Evolutionary conservation across 2,329 filamentous ascomycete species (phyloP).

Genomic region (Apiospora sp.): DNA sequence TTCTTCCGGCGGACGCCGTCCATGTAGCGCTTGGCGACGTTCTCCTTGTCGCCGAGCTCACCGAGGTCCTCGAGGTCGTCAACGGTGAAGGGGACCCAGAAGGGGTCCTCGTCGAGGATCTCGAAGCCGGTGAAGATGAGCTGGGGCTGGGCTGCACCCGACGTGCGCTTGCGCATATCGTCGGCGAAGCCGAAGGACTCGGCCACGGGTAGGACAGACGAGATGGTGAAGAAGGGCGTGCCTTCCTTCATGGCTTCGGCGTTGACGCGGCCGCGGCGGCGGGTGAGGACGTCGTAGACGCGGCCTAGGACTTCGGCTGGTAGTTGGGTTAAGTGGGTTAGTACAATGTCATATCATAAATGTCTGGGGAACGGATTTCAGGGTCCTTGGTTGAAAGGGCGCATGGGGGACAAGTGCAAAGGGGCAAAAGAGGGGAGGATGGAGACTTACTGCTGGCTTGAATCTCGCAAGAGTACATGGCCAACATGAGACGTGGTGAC

Average conservation of each 20-base stretch:
- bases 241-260: constrained; percentile 93
- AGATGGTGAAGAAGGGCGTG: constrained; percentile 95
- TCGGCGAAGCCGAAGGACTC: constrained; percentile 96
- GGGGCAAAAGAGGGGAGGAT: neutral
- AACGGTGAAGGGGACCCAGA: constrained; percentile 97
- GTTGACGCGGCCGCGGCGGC: constrained; percentile 86
- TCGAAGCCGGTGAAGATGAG: constrained; percentile 94
- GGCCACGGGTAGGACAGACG: constrained; percentile 85
- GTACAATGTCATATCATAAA: constrained; percentile 25
- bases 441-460: constrained; percentile 79
- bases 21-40: constrained; percentile 96
- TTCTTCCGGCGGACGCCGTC: constrained; percentile 87
- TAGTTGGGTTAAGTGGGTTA: constrained; percentile 26
- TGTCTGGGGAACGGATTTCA: neutral
- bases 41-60: constrained; percentile 91
- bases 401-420: too few relatives aligned
- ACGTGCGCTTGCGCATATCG: constrained; percentile 94
- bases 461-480: constrained; percentile 98
- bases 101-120: constrained; percentile 92
- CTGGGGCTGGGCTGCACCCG: constrained; percentile 89
- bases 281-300: constrained; percentile 97
- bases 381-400: neutral
- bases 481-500: constrained; percentile 92
- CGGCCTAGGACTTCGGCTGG: constrained; percentile 89
- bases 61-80: constrained; percentile 96